Evolutionary conservation across 2,329 filamentous ascomycete genomes (phyloP), one percentile per base, ranked within the genome.

Genomic region (Cladosporium sp.): DNA sequence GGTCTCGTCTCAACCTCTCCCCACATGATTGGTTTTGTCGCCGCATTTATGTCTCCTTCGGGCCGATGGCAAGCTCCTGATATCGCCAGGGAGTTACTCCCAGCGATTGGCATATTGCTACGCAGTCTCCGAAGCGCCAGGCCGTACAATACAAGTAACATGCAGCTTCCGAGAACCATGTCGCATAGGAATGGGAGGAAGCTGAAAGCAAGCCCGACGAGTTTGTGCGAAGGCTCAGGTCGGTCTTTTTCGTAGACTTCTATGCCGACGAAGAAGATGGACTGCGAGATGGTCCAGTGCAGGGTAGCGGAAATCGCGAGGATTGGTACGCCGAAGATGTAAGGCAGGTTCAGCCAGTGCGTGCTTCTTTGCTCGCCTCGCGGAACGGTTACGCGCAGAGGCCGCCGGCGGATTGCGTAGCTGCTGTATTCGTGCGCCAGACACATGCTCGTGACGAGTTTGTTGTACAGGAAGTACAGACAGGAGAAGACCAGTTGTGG

Each of bases 401-500:
- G 55, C 57, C 74, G 76, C 1, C 65, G 61, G 0, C 59, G 14
- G 0, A 58, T 37, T 3, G 72, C 70, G 64, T 76, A 78, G 1
- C 65, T 64, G 49, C 71, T 74, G 68, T 76, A 85, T 66, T 85
- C 82, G 8, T 69, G 65, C 0, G 74, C 76, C 0, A 77, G 64
- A 0, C 79, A 69, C 68, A 82, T 80, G 1, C 67, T 71, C 0
- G 78, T 84, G 20, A 78, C 70, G 6, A 82, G 66, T 3, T 66
- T 66, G 62, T 81, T 82, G 64, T 75, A 74, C 1, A 70, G 65
- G 3, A 80, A 66, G 63, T 82, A 82, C 1, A 78, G 52, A 22
- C 78, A 65, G 0, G 77, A 80, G 0, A 82, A 61, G 5, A 82
- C 56, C 0, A 80, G 55, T 61, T 83, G 81, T 1, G 79, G 78